Base-by-base conservation (phyloP, 345 rosid species). In the Gossypium herbaceum region DNA sequence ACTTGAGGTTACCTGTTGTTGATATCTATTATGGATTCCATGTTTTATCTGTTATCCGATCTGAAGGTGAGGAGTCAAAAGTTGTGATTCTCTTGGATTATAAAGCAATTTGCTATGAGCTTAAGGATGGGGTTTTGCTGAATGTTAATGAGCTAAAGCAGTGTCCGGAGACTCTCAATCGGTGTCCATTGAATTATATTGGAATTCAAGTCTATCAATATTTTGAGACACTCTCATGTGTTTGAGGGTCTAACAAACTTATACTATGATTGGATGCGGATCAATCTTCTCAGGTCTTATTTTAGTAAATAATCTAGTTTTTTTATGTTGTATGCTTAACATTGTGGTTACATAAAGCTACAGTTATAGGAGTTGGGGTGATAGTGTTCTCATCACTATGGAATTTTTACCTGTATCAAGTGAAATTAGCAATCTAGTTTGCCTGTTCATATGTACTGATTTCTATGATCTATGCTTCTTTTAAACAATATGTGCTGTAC, bases 171-270 rank as follows among this genome's bases (percentile, higher is more conserved):
- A 22, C 75, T 17, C 60, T 69, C 59, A 69, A 69, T n/a, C 60
- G 73, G 7, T 69, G 73, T 69, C 60, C 73, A 9, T 51, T 69
- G 73, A 69, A 69, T 52, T 69, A 69, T 69, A 69, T 69, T 9
- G 73, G 73, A 44, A 10, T 69, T 51, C 59, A 69, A 69, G 60
- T 27, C 55, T 43, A 7, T 58, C 66, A 72, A 43, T 72, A 72
- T 45, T 43, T 58, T 71, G 74, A 71, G 74, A 71, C 74, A 63
- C 64, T 71, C 34, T 55, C 74, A 5, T 68, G 72, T 9, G 57
- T 68, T 68, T 48, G 57, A 68, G 25, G 68, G 68, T 41, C 24
- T 41, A n/a, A 41, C 24, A 39, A 3, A 20, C 29, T 4, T 59
- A 13, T 64, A 34, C 39, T 34, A 22, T 24, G 72, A 10, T 15